Evolutionary conservation across 2,329 filamentous ascomycete species (phyloP).

Genomic region (Byssochlamys sp.): DNA sequence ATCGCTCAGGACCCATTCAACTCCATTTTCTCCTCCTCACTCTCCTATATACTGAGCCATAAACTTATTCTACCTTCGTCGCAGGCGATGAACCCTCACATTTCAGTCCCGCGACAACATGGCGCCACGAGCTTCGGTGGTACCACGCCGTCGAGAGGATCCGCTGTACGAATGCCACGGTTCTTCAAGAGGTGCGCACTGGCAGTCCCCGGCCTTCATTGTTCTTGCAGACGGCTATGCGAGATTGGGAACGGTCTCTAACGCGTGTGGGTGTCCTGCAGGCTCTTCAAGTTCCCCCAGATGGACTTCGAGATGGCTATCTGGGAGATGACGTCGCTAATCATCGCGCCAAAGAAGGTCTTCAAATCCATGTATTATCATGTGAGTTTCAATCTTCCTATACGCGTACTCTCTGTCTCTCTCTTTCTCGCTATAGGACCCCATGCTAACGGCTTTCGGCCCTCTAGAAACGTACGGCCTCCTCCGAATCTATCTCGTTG

Average conservation of each 20-base stretch:
- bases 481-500: slow-evolving; percentile 7
- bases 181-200: slow-evolving; percentile 54
- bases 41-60: background rate
- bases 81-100: slow-evolving; percentile 49
- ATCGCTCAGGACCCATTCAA: background rate
- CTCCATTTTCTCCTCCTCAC: background rate
- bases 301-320: slow-evolving; percentile 68
- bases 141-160: slow-evolving; percentile 40
- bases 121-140: slow-evolving; percentile 45
- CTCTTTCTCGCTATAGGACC: slow-evolving; percentile 3
- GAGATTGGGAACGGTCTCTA: slow-evolving; percentile 4
- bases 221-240: background rate
- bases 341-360: slow-evolving; percentile 61
- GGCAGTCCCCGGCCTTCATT: background rate
- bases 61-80: background rate
- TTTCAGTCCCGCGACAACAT: slow-evolving; percentile 51
- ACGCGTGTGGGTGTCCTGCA: slow-evolving; percentile 12
- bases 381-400: slow-evolving; percentile 34
- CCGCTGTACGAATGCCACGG: slow-evolving; percentile 51
- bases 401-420: slow-evolving; percentile 10
- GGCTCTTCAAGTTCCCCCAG: slow-evolving; percentile 61
- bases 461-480: slow-evolving; percentile 31
- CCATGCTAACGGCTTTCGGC: slow-evolving; percentile 6
- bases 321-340: slow-evolving; percentile 61
- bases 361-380: slow-evolving; percentile 64